A percentile compares a stretch with the other conserved stretches of the same genome.
phyloP scores from a whole-genome alignment of 148 eudicot species.

The Heliosperma pusillum region DNA sequence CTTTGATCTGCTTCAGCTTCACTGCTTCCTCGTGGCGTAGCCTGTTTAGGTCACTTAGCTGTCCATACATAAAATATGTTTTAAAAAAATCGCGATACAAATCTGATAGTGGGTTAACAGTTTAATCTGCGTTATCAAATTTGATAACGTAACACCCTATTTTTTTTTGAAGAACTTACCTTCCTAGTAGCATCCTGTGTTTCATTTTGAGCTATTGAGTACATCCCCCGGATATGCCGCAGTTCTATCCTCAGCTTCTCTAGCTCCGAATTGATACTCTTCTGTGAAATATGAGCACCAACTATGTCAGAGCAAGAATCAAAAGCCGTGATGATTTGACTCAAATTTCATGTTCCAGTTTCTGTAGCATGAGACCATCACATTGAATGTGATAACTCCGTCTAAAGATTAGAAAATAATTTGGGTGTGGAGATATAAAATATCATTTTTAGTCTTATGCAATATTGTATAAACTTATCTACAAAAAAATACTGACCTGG shows the following conservation, averaged over 20 bases:
- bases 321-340: neutral
- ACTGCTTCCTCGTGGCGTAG: slow-evolving; percentile 46
- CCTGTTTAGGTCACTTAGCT: slow-evolving; percentile 58
- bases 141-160: neutral
- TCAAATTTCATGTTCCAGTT: too few relatives aligned
- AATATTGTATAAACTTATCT: neutral
- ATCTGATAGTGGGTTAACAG: neutral
- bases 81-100: neutral
- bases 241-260: slow-evolving; percentile 79
- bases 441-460: neutral
- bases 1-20: slow-evolving; percentile 32
- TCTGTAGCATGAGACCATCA: neutral
- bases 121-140: too few relatives aligned
- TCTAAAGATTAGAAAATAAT: too few relatives aligned
- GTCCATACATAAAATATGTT: slow-evolving; percentile 8
- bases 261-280: slow-evolving; percentile 48
- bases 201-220: slow-evolving; percentile 78
- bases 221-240: slow-evolving; percentile 71
- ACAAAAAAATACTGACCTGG: slow-evolving; percentile 40
- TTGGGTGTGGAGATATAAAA: too few relatives aligned
- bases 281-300: slow-evolving; percentile 33
- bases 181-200: slow-evolving; percentile 68
- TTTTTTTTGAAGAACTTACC: slow-evolving; percentile 36
- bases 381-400: too few relatives aligned
- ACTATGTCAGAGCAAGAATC: neutral